A percentile compares a stretch with the other conserved stretches of the same genome.
These are phyloP conservation scores for Daldinia caldariorum DNA, from an alignment of 495 filamentous ascomycete genomes.

Conservation along the genomic window DNA sequence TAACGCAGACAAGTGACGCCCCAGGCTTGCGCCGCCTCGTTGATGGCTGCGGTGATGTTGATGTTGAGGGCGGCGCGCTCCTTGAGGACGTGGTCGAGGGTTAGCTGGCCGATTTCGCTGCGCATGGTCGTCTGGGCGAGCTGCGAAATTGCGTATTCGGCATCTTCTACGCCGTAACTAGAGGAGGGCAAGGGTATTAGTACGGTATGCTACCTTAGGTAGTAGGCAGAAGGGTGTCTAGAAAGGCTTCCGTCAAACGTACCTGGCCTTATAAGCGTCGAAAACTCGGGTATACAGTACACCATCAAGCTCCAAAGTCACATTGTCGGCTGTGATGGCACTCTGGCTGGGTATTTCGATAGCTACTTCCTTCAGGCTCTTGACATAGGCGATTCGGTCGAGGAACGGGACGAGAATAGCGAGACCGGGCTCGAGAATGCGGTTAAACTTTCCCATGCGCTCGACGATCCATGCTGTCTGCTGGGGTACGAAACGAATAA, in stretches of 20 bases:
- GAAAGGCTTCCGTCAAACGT: constrained; percentile 28
- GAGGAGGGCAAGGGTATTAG: constrained; percentile 31
- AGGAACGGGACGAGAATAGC: constrained; percentile 90
- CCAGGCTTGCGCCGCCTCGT: constrained; percentile 96
- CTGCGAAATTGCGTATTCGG: constrained; percentile 97
- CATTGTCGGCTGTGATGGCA: constrained; percentile 98
- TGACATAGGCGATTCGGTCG: constrained; percentile 97
- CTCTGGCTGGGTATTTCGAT: constrained; percentile 96
- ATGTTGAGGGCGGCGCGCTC: constrained; percentile 94
- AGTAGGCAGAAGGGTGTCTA: neutral
- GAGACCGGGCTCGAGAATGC: constrained; percentile 89
- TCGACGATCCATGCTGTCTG: constrained; percentile 99
- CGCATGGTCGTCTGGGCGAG: constrained; percentile 99
- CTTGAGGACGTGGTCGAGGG: constrained; percentile 96
- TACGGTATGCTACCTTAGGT: neutral
- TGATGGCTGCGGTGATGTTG: constrained; percentile 98
- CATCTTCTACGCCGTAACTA: constrained; percentile 98
- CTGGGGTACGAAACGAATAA: constrained; percentile 97
- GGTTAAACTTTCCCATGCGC: constrained; percentile 96
- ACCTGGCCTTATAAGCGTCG: constrained; percentile 97
- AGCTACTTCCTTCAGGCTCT: constrained; percentile 93
- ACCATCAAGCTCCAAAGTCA: constrained; percentile 94
- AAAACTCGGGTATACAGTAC: constrained; percentile 95
- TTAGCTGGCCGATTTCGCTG: constrained; percentile 94
- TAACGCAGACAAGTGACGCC: constrained; percentile 95